Evolutionary conservation across 208 protist species (phyloP).

Genomic region (Acanthamoeba castellanii): DNA sequence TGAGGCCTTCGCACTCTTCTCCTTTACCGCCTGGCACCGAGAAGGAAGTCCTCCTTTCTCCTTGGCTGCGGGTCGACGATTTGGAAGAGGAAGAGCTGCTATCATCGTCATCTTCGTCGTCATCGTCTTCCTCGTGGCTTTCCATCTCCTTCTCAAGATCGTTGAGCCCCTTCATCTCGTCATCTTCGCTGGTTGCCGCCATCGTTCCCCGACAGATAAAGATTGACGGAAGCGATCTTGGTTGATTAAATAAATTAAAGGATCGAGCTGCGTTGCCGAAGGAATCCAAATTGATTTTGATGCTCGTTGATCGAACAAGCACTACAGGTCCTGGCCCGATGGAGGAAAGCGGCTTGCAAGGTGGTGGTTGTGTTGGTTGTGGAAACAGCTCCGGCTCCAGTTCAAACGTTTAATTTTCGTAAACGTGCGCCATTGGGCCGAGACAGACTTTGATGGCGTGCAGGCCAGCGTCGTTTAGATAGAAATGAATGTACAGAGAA

Average conservation of each 20-base stretch:
- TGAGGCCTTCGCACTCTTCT: constrained; percentile 45
- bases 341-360: too few relatives aligned
- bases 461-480: too few relatives aligned
- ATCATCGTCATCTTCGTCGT: not conserved
- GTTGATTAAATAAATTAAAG: not conserved
- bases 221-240: not conserved
- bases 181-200: not conserved
- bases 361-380: not conserved
- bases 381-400: not conserved
- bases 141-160: constrained; percentile 67
- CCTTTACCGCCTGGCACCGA: not conserved
- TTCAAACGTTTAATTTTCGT: not conserved
- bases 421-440: too few relatives aligned
- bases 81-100: not conserved
- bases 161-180: constrained; percentile 60
- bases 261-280: not conserved
- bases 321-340: too few relatives aligned
- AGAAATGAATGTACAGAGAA: too few relatives aligned
- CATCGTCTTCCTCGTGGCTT: not conserved
- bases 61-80: not conserved
- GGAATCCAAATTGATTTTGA: not conserved
- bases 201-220: not conserved
- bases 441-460: too few relatives aligned
- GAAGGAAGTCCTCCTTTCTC: not conserved
- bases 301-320: too few relatives aligned